Base-by-base conservation (phyloP, 139 green algal genomes). In the Volvox reticuliferus region DNA sequence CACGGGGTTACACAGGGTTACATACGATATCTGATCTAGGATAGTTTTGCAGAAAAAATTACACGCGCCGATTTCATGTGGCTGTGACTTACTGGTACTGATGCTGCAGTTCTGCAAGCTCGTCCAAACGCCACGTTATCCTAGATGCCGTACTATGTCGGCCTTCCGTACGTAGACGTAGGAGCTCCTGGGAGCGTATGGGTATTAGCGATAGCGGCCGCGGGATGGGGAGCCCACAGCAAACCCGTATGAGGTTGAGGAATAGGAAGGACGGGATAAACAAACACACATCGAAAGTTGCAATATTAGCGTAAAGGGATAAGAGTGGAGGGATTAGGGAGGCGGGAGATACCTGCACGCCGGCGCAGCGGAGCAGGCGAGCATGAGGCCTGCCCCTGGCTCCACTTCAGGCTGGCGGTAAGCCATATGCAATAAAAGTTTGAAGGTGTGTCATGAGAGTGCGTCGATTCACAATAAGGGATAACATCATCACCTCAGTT, bases 81-180 rank as follows among this genome's bases (percentile, higher is more conserved):
- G 65, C 21, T 28, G 65, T 28, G 65, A 24, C 21, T 73, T 73
- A 24, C 65, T 73, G 65, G 73, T 16, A 76, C 86, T 55, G 17
- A 6, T 62, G 12, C 73, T 67, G 32, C 71, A 90, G 86, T 28
- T 36, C 44, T 3, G 63, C n/a, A 1, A 83, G 44, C 50, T 83
- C 73, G 50, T 90, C 86, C 73, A 90, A 44, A 32, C 50, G 71
- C 73, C n/a, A 63, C 12, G 71, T 22, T 32, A 90, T 22, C 26
- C 86, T 30, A 0, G 86, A 32, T 1, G 86, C 86, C 20, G 73
- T 63, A 18, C 50, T 44, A 13, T 90, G 86, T 9, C 86, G 32
- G 0, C 73, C 73, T 32, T 44, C 50, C 19, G 50, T 30, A 19
- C 73, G 73, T 32, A 90, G 71, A 2, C 71, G 73, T 22, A 90